Percentiles rank a stretch among this genome's conserved stretches.
Conservation (phyloP, 2,329 filamentous ascomycete species). For the Plectosphaerella cucumerina region DNA sequence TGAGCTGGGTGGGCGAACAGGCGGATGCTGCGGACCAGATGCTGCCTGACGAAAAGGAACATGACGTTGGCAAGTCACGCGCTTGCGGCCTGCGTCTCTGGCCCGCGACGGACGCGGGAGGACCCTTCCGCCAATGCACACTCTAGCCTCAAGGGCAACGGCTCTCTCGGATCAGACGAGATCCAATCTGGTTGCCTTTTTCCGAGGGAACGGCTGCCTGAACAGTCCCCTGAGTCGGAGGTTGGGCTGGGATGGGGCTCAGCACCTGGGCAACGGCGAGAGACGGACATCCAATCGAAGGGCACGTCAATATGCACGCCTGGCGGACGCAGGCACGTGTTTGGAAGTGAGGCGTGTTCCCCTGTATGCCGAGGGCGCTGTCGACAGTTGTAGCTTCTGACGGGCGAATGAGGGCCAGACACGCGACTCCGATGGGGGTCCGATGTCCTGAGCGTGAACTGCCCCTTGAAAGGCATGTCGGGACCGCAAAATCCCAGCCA, state of each 20-base stretch:
- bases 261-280: neutral
- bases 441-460: neutral
- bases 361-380: neutral
- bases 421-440: slow-evolving; percentile 8
- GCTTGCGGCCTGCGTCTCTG: no score
- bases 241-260: neutral
- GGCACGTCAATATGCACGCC: neutral
- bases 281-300: neutral
- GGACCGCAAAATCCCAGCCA: no score
- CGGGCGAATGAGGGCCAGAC: slow-evolving; percentile 12
- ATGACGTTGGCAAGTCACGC: no score
- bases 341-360: neutral
- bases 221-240: neutral
- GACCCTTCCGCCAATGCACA: no score
- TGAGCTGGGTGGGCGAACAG: no score
- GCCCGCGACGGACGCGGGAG: no score
- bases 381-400: neutral
- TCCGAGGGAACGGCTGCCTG: neutral
- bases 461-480: no score
- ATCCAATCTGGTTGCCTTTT: neutral
- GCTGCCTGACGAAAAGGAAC: no score
- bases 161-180: neutral
- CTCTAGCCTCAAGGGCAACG: no score
- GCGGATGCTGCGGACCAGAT: no score
- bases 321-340: neutral